Evolutionary conservation across 78 protist genomes (phyloP).

Genomic region (Dictyostelium brefeldianum): DNA sequence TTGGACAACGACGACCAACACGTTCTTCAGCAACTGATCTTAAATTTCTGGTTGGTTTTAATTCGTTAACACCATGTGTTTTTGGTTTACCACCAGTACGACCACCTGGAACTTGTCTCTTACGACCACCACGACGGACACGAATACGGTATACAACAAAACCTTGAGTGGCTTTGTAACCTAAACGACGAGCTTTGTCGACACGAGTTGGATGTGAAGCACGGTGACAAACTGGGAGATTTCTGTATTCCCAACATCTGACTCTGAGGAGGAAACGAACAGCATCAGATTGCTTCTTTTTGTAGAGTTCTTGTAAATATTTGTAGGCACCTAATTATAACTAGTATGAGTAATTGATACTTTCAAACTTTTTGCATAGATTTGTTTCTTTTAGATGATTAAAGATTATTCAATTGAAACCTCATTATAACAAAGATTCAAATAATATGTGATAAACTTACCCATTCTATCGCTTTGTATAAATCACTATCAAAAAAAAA

Average conservation of each 20-base stretch:
- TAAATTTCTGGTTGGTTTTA: constrained; percentile 92
- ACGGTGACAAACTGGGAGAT: constrained; percentile 96
- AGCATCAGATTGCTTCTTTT: constrained; percentile 98
- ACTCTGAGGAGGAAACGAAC: constrained; percentile 98
- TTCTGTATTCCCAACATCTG: constrained; percentile 99
- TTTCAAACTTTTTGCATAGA: no score
- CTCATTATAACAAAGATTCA: no score
- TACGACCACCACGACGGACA: constrained; percentile 99
- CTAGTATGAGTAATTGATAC: not conserved
- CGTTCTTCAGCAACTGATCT: constrained; percentile 98
- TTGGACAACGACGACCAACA: constrained; percentile 95
- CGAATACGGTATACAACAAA: constrained; percentile 95
- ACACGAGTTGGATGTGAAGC: constrained; percentile 98
- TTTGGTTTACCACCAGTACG: constrained; percentile 99
- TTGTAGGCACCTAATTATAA: constrained; percentile 96
- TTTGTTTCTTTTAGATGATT: no score
- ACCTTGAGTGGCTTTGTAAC: constrained; percentile 99
- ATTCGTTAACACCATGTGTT: constrained; percentile 95
- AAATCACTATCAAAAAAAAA: no score
- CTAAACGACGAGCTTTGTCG: constrained; percentile 99
- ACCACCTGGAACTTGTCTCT: constrained; percentile 96
- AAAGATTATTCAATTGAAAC: no score
- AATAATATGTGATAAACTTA: no score
- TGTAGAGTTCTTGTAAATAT: constrained; percentile 98
- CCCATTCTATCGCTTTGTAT: no score